Percentiles rank a stretch among this genome's conserved stretches.
Conservation (phyloP, 208 protist genomes). For the Crithidia mellificae region DNA sequence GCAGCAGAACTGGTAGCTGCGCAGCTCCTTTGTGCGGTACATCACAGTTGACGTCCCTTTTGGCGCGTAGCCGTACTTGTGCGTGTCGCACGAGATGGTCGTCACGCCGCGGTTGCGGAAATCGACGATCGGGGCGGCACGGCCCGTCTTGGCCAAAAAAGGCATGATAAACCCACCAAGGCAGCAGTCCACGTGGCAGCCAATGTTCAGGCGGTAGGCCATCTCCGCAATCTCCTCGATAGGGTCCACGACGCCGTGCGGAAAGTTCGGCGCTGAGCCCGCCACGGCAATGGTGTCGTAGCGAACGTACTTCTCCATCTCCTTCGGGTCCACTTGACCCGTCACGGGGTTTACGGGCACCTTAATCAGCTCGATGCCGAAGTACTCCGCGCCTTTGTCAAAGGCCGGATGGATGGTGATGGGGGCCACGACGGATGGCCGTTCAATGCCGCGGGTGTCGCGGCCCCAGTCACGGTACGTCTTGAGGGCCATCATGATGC, state of each 20-base stretch:
- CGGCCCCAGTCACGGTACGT: slow-evolving; percentile 95
- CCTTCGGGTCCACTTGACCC: slow-evolving; percentile 72
- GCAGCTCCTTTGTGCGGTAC: slow-evolving; percentile 87
- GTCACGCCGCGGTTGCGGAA: slow-evolving; percentile 97
- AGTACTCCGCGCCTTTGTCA: slow-evolving; percentile 97
- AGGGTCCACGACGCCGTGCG: slow-evolving; percentile 95
- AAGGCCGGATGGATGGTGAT: slow-evolving; percentile 97
- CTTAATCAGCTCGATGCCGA: slow-evolving; percentile 95
- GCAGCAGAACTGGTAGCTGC: slow-evolving; percentile 95
- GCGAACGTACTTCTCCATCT: slow-evolving; percentile 91
- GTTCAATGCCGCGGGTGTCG: slow-evolving; percentile 72
- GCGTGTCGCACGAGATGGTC: slow-evolving; percentile 98
- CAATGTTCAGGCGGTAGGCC: slow-evolving; percentile 86
- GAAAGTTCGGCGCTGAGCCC: slow-evolving; percentile 95
- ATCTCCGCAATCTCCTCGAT: slow-evolving; percentile 90
- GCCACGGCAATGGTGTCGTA: slow-evolving; percentile 95
- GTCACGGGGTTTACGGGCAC: slow-evolving; percentile 85
- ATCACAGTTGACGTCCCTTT: slow-evolving; percentile 98
- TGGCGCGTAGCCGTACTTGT: slow-evolving; percentile 99
- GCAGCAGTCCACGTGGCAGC: slow-evolving; percentile 98
- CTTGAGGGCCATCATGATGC: slow-evolving; percentile 97
- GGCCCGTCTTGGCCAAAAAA: slow-evolving; percentile 94
- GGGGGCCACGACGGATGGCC: slow-evolving; percentile 92
- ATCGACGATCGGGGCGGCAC: slow-evolving; percentile 90
- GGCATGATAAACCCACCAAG: slow-evolving; percentile 98